Evolutionary conservation across 1,284 basidiomycete species (phyloP), one percentile per base, ranked within the genome.

Genomic region (Singerocomus inundabilis): DNA sequence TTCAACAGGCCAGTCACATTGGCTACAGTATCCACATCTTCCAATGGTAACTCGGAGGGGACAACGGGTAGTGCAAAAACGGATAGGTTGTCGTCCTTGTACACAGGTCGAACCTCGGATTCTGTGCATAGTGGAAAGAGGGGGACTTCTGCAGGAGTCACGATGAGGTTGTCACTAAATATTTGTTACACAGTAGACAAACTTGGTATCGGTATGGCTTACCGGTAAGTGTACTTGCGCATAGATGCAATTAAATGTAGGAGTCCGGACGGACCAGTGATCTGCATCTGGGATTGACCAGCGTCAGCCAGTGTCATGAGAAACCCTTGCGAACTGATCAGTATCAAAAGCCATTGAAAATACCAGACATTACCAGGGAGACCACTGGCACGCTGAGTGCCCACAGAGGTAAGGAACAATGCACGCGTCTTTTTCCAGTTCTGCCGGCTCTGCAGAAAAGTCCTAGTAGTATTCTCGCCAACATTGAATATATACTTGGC

Each of bases 401-500:
- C 76, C 2, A 82, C 74, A 44, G 82, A 80, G 1, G 86, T 87
- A 51, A 94, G 70, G 68, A 96, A 95, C 12, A 95, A 58, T 2
- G 77, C 85, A 41, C 77, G 79, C 3, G 86, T 74, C 49, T 80
- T 83, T 59, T 77, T 80, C 76, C 86, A 82, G 38, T 80, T 80
- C 32, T 78, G 70, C 52, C 73, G 73, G 56, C 82, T 83, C 70
- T 93, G 86, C 7, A 85, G 70, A 59, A 88, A 87, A 0, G 85
- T 71, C 30, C 93, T 74, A 44, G 84, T 84, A 0, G 86, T 85
- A 48, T 88, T 90, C 66, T 96, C 93, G 6, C 89, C 85, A 3
- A 77, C 84, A 68, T 95, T 94, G 75, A 96, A 92, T 44, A 94
- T 75, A 59, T 93, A 95, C 60, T 90, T 87, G 7, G 78, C 83